These are phyloP conservation scores for Mycena floridula DNA, from an alignment of 768 basidiomycete genomes.

Conservation along the genomic window DNA sequence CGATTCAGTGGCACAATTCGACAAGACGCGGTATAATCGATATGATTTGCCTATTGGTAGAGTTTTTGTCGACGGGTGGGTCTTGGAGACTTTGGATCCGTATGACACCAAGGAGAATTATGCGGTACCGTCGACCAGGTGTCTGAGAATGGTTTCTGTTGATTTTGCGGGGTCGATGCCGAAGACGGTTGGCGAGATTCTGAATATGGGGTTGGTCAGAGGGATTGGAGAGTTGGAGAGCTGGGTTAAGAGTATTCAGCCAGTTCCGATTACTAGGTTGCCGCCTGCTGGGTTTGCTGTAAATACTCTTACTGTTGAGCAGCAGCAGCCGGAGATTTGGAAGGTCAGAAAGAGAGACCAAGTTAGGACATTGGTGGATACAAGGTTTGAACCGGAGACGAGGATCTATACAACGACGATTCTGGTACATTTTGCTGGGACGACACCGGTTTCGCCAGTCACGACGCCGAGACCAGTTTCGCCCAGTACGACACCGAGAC, in stretches of 20 bases:
- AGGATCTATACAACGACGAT: conserved; percentile 47
- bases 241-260: conserved; percentile 59
- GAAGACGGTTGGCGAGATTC: conserved; percentile 75
- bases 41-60: conserved; percentile 70
- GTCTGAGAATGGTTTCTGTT: conserved; percentile 77
- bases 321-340: conserved; percentile 34
- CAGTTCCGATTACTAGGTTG: conserved; percentile 61
- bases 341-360: conserved; percentile 55
- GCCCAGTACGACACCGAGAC: too few species aligned
- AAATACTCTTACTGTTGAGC: conserved; percentile 12
- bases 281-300: conserved; percentile 62
- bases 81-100: conserved; percentile 92
- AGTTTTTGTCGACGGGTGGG: conserved; percentile 89
- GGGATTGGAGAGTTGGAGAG: conserved; percentile 70
- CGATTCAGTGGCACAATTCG: conserved; percentile 51
- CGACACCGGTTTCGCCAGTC: too few species aligned
- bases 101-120: conserved; percentile 86
- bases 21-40: conserved; percentile 68
- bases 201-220: conserved; percentile 73
- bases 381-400: conserved; percentile 44
- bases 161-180: conserved; percentile 87
- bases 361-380: conserved; percentile 47
- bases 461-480: too few species aligned
- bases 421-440: conserved; percentile 28
- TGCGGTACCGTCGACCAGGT: conserved; percentile 87